Percentiles rank a stretch among this genome's conserved stretches.
These are phyloP conservation scores for Exophiala oligosperma DNA, from an alignment of 2,329 filamentous ascomycete genomes.

Conservation along the genomic window DNA sequence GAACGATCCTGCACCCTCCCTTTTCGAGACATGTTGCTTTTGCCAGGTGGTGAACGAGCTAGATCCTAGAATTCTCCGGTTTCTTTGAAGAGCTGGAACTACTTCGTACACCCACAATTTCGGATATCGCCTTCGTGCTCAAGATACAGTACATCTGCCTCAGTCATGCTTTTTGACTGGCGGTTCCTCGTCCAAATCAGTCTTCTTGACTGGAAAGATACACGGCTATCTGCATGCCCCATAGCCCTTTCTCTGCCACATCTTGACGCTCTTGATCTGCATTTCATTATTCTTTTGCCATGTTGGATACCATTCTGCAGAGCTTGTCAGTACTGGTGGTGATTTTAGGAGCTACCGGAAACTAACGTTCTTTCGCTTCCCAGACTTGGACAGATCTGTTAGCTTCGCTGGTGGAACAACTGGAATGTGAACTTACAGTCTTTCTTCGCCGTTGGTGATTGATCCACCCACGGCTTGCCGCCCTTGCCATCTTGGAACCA, in stretches of 20 bases:
- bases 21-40: too few species aligned
- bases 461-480: slow-evolving; percentile 78
- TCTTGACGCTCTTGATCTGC: slow-evolving; percentile 67
- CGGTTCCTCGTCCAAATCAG: too few species aligned
- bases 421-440: slow-evolving; percentile 49
- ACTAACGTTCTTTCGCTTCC: slow-evolving; percentile 32
- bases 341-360: background rate
- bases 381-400: slow-evolving; percentile 63
- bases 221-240: background rate
- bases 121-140: too few species aligned
- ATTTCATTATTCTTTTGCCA: slow-evolving; percentile 65
- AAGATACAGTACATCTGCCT: too few species aligned
- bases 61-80: too few species aligned
- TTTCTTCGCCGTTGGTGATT: slow-evolving; percentile 62
- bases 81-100: too few species aligned
- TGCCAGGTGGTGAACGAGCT: too few species aligned
- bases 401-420: background rate
- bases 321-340: background rate
- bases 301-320: slow-evolving; percentile 62
- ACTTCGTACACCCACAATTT: too few species aligned
- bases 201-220: background rate
- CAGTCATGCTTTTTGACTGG: too few species aligned
- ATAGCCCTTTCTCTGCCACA: slow-evolving; percentile 53
- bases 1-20: too few species aligned
- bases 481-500: slow-evolving; percentile 75